Conservation (phyloP, 1,284 basidiomycete genomes). For the Moesziomyces antarcticus region DNA sequence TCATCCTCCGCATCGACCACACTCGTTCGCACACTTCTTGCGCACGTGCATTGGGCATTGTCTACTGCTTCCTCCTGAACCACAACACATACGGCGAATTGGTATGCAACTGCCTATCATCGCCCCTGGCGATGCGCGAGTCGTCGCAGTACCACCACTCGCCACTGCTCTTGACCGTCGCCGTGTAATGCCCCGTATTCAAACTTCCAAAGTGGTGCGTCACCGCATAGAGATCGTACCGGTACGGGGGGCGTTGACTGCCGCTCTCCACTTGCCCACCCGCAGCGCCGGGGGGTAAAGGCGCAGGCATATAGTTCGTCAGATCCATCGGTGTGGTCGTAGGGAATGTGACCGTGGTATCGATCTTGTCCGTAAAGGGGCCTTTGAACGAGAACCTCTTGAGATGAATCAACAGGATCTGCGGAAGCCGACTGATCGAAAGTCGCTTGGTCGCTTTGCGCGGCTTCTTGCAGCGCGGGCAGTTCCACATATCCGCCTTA, state of each 20-base stretch:
- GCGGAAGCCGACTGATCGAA: conserved; percentile 88
- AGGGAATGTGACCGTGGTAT: conserved; percentile 74
- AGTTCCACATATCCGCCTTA: conserved; percentile 92
- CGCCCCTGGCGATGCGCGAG: conserved; percentile 44
- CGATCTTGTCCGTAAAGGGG: conserved; percentile 87
- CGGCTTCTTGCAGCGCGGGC: conserved; percentile 85
- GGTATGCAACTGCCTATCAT: conserved; percentile 56
- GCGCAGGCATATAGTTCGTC: conserved; percentile 86
- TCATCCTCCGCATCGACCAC: no score
- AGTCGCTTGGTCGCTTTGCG: conserved; percentile 85
- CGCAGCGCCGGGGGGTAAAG: conserved; percentile 55
- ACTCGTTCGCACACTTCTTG: no score
- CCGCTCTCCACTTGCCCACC: conserved; percentile 24
- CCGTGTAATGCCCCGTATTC: conserved; percentile 67
- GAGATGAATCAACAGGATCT: conserved; percentile 90
- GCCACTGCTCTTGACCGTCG: conserved; percentile 56
- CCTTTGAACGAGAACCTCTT: conserved; percentile 95
- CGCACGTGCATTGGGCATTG: no score
- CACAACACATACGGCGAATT: conserved; percentile 63
- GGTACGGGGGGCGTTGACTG: conserved; percentile 64
- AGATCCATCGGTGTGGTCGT: conserved; percentile 80
- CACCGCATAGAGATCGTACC: conserved; percentile 70
- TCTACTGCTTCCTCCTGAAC: conserved; percentile 50
- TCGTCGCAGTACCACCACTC: conserved; percentile 67
- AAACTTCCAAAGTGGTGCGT: conserved; percentile 68